Base-by-base conservation (phyloP, 2,329 filamentous ascomycete species). In the Lachnellula willkommii region DNA sequence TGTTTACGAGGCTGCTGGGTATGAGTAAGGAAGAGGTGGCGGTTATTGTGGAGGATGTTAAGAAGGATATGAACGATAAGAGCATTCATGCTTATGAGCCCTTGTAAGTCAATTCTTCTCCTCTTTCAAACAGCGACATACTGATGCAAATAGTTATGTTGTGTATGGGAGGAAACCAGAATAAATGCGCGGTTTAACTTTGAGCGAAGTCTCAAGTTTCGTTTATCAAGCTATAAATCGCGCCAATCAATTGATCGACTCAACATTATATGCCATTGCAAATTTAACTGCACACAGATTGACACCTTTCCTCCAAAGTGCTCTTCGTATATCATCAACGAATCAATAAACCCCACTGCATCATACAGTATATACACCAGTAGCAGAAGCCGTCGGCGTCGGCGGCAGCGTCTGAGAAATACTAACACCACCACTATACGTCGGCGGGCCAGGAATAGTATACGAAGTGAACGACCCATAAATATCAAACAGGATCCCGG, bases 401-500 rank as follows among this genome's bases (percentile, higher is more conserved):
- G 60, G 37, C 20, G 59, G 60, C 12, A 59, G 9, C 1, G 64
- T 64, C 50, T 67, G 64, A 0, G 58, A 58, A 7, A 63, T 47
- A 4, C 47, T 50, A 12, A 52, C 54, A 2, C 58, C 64, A 45
- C 55, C 60, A 42, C 55, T 60, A 57, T 65, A 71, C 50, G 69
- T n/a, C 64, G 68, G 49, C 45, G 71, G 71, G 14, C 71, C 70
- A 1, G 71, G 71, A 55, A 72, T 70, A 32, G 65, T 62, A 52
- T 73, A 73, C 17, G 57, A 53, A 6, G 66, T 59, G 47, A 63
- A 60, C n/a, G 60, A 37, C 1, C 61, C 65, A 63, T 76, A 78
- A 53, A 76, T 63, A 56, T 71, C 64, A 43, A 69, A 67, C 14
- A 69, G 50, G 56, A 79, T 74, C 12, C 78, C 77, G 1, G 74